A percentile compares a stretch with the other conserved stretches of the same genome.
Conservation (phyloP, 2,329 filamentous ascomycete species). For the Tolypocladium album region DNA sequence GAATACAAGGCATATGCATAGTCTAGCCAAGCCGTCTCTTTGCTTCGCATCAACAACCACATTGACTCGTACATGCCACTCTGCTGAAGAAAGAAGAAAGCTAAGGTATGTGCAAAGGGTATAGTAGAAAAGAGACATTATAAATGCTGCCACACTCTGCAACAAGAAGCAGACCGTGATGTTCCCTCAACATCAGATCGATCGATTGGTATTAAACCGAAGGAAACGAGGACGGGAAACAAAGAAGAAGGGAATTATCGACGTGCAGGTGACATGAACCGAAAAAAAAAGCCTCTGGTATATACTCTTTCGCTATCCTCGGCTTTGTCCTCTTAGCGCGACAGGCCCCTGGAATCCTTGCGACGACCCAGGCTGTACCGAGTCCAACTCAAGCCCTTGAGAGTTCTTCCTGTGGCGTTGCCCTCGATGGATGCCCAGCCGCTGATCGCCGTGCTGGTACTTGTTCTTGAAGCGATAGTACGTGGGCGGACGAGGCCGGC, state of each 20-base stretch:
- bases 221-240: background rate
- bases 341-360: constrained; percentile 44
- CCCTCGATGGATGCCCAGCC: constrained; percentile 48
- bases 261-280: background rate
- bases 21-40: background rate
- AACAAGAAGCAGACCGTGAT: background rate
- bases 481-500: constrained; percentile 73
- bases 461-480: constrained; percentile 78
- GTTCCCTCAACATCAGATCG: background rate
- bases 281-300: background rate
- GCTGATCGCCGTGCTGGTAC: constrained; percentile 74
- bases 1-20: background rate
- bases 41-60: background rate
- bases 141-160: background rate
- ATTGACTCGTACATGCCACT: background rate
- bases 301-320: background rate
- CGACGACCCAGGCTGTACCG: constrained; percentile 33
- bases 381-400: constrained; percentile 63
- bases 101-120: background rate
- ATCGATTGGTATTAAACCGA: background rate
- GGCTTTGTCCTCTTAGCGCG: constrained; percentile 27
- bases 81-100: background rate
- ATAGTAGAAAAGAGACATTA: background rate
- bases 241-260: background rate
- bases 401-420: constrained; percentile 34